Conservation (phyloP, 306 rosid species). For the Casuarina glauca region DNA sequence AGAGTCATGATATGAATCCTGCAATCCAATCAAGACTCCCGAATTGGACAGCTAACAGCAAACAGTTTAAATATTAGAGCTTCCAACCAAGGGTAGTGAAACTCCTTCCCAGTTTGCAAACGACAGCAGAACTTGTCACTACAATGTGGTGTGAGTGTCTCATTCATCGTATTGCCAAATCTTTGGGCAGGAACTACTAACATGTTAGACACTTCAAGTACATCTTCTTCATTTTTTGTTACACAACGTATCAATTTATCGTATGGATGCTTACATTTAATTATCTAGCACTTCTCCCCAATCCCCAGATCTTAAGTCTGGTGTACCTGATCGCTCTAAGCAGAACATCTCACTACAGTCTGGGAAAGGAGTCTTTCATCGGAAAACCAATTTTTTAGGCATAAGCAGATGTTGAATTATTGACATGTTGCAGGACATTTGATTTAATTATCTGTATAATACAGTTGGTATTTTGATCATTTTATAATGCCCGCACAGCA, state of each 20-base stretch:
- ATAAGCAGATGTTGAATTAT: not conserved
- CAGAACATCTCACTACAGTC: slow-evolving; percentile 1
- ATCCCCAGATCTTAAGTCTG: not conserved
- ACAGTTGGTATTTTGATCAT: not conserved
- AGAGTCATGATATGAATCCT: not conserved
- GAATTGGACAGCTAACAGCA: not conserved
- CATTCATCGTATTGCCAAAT: not conserved
- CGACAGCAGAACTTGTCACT: not conserved
- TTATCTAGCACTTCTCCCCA: not conserved
- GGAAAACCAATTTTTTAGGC: not conserved
- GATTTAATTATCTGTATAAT: not conserved
- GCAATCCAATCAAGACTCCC: not conserved
- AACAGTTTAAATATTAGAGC: not conserved
- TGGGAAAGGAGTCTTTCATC: not conserved
- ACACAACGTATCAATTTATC: not conserved
- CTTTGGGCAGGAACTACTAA: not conserved
- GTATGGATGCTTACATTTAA: not conserved
- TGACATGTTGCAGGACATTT: not conserved
- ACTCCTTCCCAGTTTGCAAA: not conserved
- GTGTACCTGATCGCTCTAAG: not conserved
- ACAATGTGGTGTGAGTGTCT: not conserved
- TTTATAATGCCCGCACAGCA: not conserved
- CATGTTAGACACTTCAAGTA: not conserved
- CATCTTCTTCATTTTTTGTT: not conserved
- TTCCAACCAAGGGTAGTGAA: not conserved